These are phyloP conservation scores for Cyclocybe aegerita DNA, from an alignment of 768 basidiomycete species.

Conservation along the genomic window DNA sequence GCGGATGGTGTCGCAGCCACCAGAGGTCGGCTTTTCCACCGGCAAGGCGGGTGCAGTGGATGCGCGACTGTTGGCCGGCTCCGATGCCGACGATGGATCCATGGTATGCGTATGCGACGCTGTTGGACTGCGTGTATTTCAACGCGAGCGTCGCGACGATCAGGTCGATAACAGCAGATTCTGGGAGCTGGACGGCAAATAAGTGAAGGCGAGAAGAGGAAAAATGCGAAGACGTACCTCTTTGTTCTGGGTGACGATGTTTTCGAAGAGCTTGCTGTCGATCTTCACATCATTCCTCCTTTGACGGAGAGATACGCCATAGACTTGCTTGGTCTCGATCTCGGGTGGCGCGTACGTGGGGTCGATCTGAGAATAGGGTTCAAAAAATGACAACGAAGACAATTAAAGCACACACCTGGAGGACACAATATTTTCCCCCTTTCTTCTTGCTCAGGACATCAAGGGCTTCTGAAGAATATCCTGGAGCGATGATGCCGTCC, in stretches of 20 bases:
- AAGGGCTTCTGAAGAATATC: constrained; percentile 84
- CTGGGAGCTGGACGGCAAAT: constrained; percentile 59
- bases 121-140: constrained; percentile 99
- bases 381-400: background rate
- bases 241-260: constrained; percentile 88
- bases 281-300: constrained; percentile 89
- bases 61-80: constrained; percentile 97
- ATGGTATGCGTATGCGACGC: constrained; percentile 90
- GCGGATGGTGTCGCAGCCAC: constrained; percentile 98
- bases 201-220: background rate
- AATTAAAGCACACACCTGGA: constrained; percentile 61
- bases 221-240: constrained; percentile 46
- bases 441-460: constrained; percentile 95
- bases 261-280: constrained; percentile 74
- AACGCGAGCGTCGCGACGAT: constrained; percentile 95
- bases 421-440: constrained; percentile 96
- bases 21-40: constrained; percentile 98
- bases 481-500: constrained; percentile 96
- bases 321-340: constrained; percentile 93
- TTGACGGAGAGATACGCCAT: constrained; percentile 89
- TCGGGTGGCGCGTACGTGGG: constrained; percentile 75
- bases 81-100: constrained; percentile 95
- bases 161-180: constrained; percentile 80
- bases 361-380: constrained; percentile 65
- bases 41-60: constrained; percentile 98